Conservation (phyloP, 2,329 filamentous ascomycete genomes). For the Clonostachys byssicola region DNA sequence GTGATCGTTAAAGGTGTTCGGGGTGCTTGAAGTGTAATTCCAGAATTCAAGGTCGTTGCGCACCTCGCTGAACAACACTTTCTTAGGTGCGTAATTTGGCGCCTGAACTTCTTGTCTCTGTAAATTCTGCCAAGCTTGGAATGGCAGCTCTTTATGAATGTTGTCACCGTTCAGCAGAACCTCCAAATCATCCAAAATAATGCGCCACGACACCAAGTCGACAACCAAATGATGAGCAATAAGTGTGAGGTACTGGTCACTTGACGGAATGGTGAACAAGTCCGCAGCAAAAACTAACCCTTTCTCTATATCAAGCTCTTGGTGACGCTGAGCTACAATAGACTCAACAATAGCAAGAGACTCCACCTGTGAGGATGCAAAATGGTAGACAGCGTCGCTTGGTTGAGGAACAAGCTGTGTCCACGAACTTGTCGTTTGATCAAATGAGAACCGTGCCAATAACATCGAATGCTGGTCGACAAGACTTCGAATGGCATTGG, state of each 20-base stretch:
- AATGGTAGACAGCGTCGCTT: neutral
- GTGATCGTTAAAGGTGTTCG: slow-evolving; percentile 5
- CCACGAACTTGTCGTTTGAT: slow-evolving; percentile 2
- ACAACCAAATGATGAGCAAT: slow-evolving; percentile 31
- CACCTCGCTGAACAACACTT: neutral
- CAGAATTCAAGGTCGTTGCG: slow-evolving; percentile 14
- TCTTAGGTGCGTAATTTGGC: slow-evolving; percentile 4
- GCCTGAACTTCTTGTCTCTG: slow-evolving; percentile 24
- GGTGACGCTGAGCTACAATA: slow-evolving; percentile 8
- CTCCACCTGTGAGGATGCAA: slow-evolving; percentile 1
- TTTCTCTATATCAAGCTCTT: neutral
- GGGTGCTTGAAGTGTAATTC: slow-evolving; percentile 8
- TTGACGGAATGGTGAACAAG: slow-evolving; percentile 3
- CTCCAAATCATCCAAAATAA: slow-evolving; percentile 36
- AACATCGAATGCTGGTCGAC: slow-evolving; percentile 9
- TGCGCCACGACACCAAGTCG: slow-evolving; percentile 41
- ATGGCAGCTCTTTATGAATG: slow-evolving; percentile 12
- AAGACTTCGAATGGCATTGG: slow-evolving; percentile 4
- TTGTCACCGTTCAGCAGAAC: slow-evolving; percentile 18
- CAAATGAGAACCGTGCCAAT: slow-evolving; percentile 1
- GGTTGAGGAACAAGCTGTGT: slow-evolving; percentile 3
- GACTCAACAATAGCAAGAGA: neutral
- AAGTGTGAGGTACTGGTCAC: slow-evolving; percentile 19
- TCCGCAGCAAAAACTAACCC: slow-evolving; percentile 8
- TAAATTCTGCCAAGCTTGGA: slow-evolving; percentile 22